Evolutionary conservation across 2,329 filamentous ascomycete species (phyloP), one percentile per base, ranked within the genome.

Genomic region (Aschersonia sp.): DNA sequence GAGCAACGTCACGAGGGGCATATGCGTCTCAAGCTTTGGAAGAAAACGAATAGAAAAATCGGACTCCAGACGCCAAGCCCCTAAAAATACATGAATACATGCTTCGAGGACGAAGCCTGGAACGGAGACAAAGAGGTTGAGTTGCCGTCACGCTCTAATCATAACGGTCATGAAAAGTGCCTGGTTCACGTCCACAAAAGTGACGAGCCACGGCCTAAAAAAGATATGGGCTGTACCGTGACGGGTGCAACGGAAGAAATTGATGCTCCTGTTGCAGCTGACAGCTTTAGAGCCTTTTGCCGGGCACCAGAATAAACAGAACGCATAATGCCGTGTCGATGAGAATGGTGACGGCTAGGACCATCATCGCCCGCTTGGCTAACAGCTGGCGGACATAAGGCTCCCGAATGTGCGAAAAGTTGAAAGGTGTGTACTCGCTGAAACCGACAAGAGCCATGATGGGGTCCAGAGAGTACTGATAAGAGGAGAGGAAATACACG

Each of bases 361-460:
- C 86, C 68, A 92, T 88, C 42, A 87, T 60, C 0, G 92, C 83
- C 49, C 92, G 83, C 62, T 89, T 89, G 54, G 79, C 80, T 48
- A 98, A 75, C 22, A 97, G 79, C 59, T 81, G 85, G 53, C 87
- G 83, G 48, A 98, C 84, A 61, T 92, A 98, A 0, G 88, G 86
- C 65, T 98, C 92, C 48, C 85, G 80, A 53, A 97, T 87, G 41
- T 79, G 77, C 30, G 85, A 84, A 70, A 94, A 95, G 64, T 82
- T 85, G 73, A 95, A 89, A 45, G 94, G 88, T 0, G 90, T 95
- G 68, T 97, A 95, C 69, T 98, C 94, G 69, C 89, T 95, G 63
- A 82, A 83, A 37, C 90, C 89, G n/a, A 85, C 64, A 22, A 97
- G 74, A 5, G 88, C 92, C 63, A 97, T 79, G 52, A 95, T 71